phyloP scores from a whole-genome alignment of 495 filamentous ascomycete species.

The Penicillium cosmopolitanum region DNA sequence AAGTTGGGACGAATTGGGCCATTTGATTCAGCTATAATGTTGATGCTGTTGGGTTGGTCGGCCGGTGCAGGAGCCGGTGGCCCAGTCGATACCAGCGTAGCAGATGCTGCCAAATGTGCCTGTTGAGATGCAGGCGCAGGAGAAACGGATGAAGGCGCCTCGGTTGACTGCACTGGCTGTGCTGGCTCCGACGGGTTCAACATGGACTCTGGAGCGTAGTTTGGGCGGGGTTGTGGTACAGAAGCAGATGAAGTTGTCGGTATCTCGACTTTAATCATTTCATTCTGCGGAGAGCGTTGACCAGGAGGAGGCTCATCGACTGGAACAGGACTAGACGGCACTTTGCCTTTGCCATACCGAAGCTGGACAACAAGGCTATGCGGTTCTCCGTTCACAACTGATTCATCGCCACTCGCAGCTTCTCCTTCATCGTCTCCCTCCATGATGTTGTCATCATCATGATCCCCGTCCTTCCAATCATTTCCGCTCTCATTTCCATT shows the following conservation, averaged over 20 bases:
- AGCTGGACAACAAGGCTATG: slow-evolving; percentile 70
- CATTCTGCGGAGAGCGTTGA: slow-evolving; percentile 20
- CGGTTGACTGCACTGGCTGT: slow-evolving; percentile 6
- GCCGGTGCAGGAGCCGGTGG: slow-evolving; percentile 1
- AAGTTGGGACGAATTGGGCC: slow-evolving; percentile 10
- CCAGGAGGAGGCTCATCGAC: slow-evolving; percentile 28
- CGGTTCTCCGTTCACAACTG: slow-evolving; percentile 56
- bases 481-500: slow-evolving; percentile 64
- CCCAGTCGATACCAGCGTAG: slow-evolving; percentile 1
- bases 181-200: not conserved
- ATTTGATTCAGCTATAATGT: slow-evolving; percentile 11
- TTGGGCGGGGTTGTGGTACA: not conserved
- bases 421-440: slow-evolving; percentile 70
- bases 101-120: slow-evolving; percentile 8
- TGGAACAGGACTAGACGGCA: slow-evolving; percentile 18
- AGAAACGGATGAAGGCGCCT: slow-evolving; percentile 4
- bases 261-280: slow-evolving; percentile 8
- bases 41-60: slow-evolving; percentile 9
- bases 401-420: slow-evolving; percentile 60
- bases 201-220: slow-evolving; percentile 11
- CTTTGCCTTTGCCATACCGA: slow-evolving; percentile 47
- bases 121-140: not conserved
- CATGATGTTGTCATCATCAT: slow-evolving; percentile 68
- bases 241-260: not conserved
- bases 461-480: slow-evolving; percentile 71